These are phyloP conservation scores for Coemansia sp. DNA, from an alignment of 192 early-diverging fungal species.

Conservation along the genomic window DNA sequence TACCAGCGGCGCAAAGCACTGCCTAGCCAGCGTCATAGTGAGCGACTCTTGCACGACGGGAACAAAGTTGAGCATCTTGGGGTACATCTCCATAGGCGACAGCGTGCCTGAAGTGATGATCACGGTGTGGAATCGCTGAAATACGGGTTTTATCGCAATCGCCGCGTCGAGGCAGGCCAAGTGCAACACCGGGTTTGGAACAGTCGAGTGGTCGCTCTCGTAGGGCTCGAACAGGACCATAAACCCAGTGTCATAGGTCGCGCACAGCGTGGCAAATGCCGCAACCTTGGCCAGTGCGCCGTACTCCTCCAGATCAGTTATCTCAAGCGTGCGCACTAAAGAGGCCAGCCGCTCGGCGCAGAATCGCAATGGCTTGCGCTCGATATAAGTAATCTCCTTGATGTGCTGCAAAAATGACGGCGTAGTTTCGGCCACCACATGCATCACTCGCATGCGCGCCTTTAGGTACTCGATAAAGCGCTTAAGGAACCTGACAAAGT, in stretches of 20 bases:
- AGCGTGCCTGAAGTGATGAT: conserved; percentile 99
- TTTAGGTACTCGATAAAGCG: conserved; percentile 98
- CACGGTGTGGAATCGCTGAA: conserved; percentile 93
- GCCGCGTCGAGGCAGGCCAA: conserved; percentile 95
- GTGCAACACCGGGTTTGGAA: conserved; percentile 96
- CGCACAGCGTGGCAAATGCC: conserved; percentile 90
- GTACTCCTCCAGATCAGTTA: conserved; percentile 90
- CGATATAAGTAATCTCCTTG: conserved; percentile 94
- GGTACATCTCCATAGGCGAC: conserved; percentile 98
- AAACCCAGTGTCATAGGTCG: conserved; percentile 97
- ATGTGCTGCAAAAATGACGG: conserved; percentile 91
- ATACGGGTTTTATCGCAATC: conserved; percentile 94
- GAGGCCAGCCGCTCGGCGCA: conserved; percentile 91
- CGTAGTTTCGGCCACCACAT: conserved; percentile 97
- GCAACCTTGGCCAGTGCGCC: conserved; percentile 85
- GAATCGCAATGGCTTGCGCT: conserved; percentile 93
- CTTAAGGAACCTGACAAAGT: conserved; percentile 96
- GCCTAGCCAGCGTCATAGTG: conserved; percentile 93
- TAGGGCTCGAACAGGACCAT: conserved; percentile 96
- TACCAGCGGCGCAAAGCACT: conserved; percentile 96
- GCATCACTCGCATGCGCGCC: conserved; percentile 94
- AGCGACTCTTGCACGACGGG: conserved; percentile 91
- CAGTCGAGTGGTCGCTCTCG: conserved; percentile 88
- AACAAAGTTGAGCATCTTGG: conserved; percentile 88
- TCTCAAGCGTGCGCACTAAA: conserved; percentile 89